A percentile compares a stretch with the other conserved stretches of the same genome.
Conservation (phyloP, 2,329 filamentous ascomycete genomes). For the Aspergillus awamori region DNA sequence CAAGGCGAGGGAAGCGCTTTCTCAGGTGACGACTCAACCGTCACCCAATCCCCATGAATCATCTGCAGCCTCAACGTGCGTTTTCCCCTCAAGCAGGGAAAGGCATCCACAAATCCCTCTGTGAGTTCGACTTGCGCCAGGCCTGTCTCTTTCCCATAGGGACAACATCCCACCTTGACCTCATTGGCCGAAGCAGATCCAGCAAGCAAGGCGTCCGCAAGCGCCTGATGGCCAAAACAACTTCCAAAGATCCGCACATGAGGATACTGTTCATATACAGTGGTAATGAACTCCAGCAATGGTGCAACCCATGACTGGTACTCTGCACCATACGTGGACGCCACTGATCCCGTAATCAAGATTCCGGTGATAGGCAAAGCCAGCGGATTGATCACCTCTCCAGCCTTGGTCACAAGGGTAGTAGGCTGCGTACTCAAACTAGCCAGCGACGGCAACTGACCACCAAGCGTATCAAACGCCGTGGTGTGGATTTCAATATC, state of each 20-base stretch:
- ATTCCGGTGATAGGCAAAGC: conserved; percentile 29
- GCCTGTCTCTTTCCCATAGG: conserved; percentile 34
- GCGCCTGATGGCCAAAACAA: conserved; percentile 39
- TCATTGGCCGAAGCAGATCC: neutral
- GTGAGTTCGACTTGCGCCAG: conserved; percentile 31
- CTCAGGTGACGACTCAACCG: neutral
- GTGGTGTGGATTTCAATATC: conserved; percentile 31
- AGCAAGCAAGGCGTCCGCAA: conserved; percentile 22
- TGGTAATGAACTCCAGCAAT: conserved; percentile 30
- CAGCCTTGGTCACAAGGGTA: neutral
- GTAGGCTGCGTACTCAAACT: conserved; percentile 23
- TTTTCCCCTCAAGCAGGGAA: neutral
- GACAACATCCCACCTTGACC: conserved; percentile 24
- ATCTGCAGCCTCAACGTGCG: conserved; percentile 34
- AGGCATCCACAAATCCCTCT: conserved; percentile 15
- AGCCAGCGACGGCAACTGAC: conserved; percentile 30
- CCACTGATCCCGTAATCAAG: conserved; percentile 37
- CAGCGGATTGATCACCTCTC: conserved; percentile 10
- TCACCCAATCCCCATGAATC: conserved; percentile 38
- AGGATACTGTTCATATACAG: conserved; percentile 30
- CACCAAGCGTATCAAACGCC: conserved; percentile 38
- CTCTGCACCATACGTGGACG: conserved; percentile 32
- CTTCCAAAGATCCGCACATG: conserved; percentile 38
- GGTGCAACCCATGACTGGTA: conserved; percentile 34
- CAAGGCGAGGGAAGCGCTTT: conserved; percentile 20